Evolutionary conservation across 306 rosid genomes (phyloP), one percentile per base, ranked within the genome.

Genomic region (Lathyrus tuberosus): DNA sequence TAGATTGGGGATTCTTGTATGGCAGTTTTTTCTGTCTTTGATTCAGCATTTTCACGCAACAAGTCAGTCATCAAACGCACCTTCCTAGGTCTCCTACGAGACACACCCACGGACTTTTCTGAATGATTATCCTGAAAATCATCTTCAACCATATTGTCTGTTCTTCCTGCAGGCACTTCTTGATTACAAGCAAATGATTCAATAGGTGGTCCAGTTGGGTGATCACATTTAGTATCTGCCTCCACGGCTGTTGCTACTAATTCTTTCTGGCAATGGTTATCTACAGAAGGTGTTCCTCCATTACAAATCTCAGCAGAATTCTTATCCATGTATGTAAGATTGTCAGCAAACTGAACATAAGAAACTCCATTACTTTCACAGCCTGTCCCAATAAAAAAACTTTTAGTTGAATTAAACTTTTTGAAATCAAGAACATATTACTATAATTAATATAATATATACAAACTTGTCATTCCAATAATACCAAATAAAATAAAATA

Each of bases 61-160:
- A 95, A 82, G 66, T 95, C 99, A 77, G 91, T 72, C 89, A 95
- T 83, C 71, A 89, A 78, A 58, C 99, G 99, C 73, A 86, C 83
- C 88, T 87, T 95, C 69, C 84, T 88, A 52, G 81, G 80, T 76
- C 80, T 91, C 84, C 86, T 80, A 58, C 92, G 95, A 62, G 81
- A 87, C 44, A 80, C 72, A 47, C 81, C 78, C 75, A 66, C 67
- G 42, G 90, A 79, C 72, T 80, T 84, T 52, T 85, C 86, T 42
- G 44, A 62, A 76, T 78, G 80, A 76, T 78, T 80, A 78, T 84
- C 96, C 42, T 71, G 79, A 62, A n/a, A 76, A 78, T 76, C 84
- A 76, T 78, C 67, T 30, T 79, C 90, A 59, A 22, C 80, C 63
- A 76, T 71, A 26, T 76, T 84, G 64, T 83, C 83, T 14, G 48